phyloP scores from a whole-genome alignment of 2,329 filamentous ascomycete species.

The Scytalidium sp. region DNA sequence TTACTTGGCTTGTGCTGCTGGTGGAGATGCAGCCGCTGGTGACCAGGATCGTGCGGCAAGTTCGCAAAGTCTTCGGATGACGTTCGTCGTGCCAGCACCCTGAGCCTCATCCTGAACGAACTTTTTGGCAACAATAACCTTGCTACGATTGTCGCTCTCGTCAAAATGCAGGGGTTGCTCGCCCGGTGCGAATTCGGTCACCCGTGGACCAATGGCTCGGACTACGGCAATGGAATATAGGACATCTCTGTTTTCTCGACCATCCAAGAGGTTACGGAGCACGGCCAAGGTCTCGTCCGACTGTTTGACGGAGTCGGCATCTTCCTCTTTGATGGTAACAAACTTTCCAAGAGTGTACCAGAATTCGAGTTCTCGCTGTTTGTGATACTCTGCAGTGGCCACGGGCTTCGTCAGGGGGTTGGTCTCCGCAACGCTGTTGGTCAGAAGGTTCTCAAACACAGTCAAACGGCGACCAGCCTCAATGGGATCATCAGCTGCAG shows the following conservation, averaged over 20 bases:
- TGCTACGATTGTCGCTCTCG: constrained; percentile 64
- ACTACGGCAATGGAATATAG: constrained; percentile 85
- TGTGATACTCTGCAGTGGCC: constrained; percentile 49
- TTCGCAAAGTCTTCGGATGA: constrained; percentile 67
- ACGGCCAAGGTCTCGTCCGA: constrained; percentile 64
- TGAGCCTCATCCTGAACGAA: constrained; percentile 65
- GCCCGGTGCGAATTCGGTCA: constrained; percentile 55
- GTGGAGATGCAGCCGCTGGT: constrained; percentile 4
- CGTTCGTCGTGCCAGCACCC: constrained; percentile 70
- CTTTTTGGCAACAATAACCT: constrained; percentile 65
- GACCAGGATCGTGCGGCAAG: constrained; percentile 51
- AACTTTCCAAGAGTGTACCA: constrained; percentile 79
- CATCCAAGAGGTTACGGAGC: constrained; percentile 70
- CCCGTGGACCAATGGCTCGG: constrained; percentile 68
- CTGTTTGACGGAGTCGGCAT: constrained; percentile 50
- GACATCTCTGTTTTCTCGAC: constrained; percentile 83
- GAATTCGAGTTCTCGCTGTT: constrained; percentile 69
- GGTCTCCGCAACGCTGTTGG: constrained; percentile 60
- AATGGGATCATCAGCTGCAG: constrained; percentile 54
- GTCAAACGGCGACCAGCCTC: constrained; percentile 69
- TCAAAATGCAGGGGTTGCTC: constrained; percentile 58
- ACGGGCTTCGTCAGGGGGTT: constrained; percentile 56
- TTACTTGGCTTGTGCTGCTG: constrained; percentile 5
- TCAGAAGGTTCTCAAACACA: constrained; percentile 74
- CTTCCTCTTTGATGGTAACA: constrained; percentile 61